Base-by-base conservation (phyloP, 352 stramenopile genomes). In the Pythium scleroteichum region DNA sequence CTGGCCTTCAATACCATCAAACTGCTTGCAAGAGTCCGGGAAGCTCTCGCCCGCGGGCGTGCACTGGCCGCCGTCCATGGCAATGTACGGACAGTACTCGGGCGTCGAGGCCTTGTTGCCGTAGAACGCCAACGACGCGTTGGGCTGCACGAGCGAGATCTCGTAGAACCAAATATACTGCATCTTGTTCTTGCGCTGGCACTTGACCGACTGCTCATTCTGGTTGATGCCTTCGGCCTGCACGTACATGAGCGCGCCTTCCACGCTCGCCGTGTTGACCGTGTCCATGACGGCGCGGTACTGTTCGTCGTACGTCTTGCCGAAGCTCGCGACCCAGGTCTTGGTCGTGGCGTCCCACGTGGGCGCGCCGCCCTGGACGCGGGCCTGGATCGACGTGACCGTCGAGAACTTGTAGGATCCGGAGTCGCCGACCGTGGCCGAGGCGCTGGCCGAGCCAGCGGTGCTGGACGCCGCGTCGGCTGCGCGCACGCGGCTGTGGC, bases 211-310 rank as follows among this genome's bases (percentile, higher is more conserved):
- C 52, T 82, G 68, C 44, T 83, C 69, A 19, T 78, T 71, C 27
- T 72, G 54, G 71, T 95, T 92, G 70, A 95, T 93, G 45, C 80
- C 72, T 60, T 95, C 86, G 4, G 84, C 81, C 68, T 94, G 84
- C 33, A 95, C 79, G 71, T 92, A 95, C 82, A 94, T 94, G 32
- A 95, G 80, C 39, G 83, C 75, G 14, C 86, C 86, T 53, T 93
- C 84, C 7, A 95, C 79, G 0, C 68, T 82, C 7, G 84, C 86
- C 35, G 82, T 86, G 68, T 94, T 95, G 20, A 92, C 83, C n/a
- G 76, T 87, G 66, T 96, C 85, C 63, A 94, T 79, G 7, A 76
- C 76, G 4, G 72, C 78, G 16, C 72, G 53, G 64, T 76, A 94
- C 20, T 68, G 60, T 0, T 66, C 32, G 8, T 75, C 68, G 38